phyloP scores from a whole-genome alignment of 2,329 filamentous ascomycete genomes.

The Claviceps sp. region DNA sequence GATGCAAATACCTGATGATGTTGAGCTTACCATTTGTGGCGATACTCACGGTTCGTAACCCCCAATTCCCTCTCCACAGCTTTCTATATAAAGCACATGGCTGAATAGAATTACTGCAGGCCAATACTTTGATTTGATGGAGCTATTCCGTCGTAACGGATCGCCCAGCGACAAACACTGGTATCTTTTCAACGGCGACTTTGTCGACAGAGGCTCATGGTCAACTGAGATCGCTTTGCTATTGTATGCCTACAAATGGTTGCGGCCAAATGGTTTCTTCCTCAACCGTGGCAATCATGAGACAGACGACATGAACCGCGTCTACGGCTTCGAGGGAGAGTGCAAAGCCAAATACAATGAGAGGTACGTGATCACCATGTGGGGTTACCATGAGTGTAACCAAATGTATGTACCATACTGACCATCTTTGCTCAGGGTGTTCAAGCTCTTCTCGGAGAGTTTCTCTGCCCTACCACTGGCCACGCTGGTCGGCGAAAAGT shows the following conservation, averaged over 20 bases:
- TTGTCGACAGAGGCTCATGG: constrained; percentile 95
- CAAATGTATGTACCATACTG: not conserved
- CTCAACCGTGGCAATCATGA: constrained; percentile 97
- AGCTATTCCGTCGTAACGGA: constrained; percentile 88
- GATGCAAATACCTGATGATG: constrained; percentile 63
- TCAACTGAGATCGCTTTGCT: constrained; percentile 92
- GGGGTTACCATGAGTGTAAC: not conserved
- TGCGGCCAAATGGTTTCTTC: constrained; percentile 79
- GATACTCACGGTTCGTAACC: constrained; percentile 72
- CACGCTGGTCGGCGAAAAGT: constrained; percentile 82
- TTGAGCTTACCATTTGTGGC: constrained; percentile 83
- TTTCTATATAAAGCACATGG: not conserved
- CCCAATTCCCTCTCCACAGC: not conserved
- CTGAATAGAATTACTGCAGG: constrained; percentile 33
- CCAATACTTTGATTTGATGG: constrained; percentile 94
- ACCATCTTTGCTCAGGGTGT: constrained; percentile 40
- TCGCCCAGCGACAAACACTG: constrained; percentile 72
- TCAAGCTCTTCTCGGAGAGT: constrained; percentile 96
- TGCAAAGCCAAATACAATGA: constrained; percentile 98
- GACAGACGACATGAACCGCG: constrained; percentile 98
- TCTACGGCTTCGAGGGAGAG: constrained; percentile 96
- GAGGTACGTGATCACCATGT: constrained; percentile 23
- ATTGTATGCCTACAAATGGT: constrained; percentile 93
- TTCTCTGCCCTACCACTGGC: constrained; percentile 90
- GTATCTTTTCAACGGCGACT: constrained; percentile 98